Base-by-base conservation (phyloP, 306 rosid genomes). In the Pterocarpus macrocarpus region DNA sequence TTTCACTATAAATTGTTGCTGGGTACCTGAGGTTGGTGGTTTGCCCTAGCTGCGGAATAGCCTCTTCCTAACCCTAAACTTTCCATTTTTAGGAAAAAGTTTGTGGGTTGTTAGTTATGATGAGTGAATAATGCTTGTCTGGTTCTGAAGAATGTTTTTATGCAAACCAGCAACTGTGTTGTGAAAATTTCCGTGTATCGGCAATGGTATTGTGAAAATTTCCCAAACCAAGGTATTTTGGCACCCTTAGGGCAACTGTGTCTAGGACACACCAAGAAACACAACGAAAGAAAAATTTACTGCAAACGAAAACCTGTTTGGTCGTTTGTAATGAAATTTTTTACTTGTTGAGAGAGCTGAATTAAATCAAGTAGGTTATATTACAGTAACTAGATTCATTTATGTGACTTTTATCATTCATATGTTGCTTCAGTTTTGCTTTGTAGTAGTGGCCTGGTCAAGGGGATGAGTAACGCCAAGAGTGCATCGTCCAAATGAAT, bases 341-440 rank as follows among this genome's bases (percentile, higher is more conserved):
- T 32, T 4, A 8, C 15, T 32, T 62, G 35, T 69, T 9, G 45
- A 45, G 30, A 44, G 35, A 61, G 62, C 59, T 61, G 57, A 75
- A 22, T 22, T 57, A 57, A 39, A 73, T 41, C 13, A 58, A 73
- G 67, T 38, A 56, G 22, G 32, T 71, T 55, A 71, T 53, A 55
- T 36, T 53, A 35, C 16, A 17, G 34, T 22, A 47, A 72, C 52
- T 35, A 53, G 52, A 17, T 10, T 53, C 32, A 4, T 43, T 32
- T 71, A 15, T 50, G 2, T 34, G 33, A 52, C 49, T 34, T 35
- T 72, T 53, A 5, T 55, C 17, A 7, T 36, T 72, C 11, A 36
- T 22, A 35, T 3, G 22, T 17, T 36, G 64, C 77, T 55, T 56
- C 50, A 5, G 66, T 36, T 72, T 73, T 55, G 50, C 5, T 56